phyloP scores from a whole-genome alignment of 805 yeast genomes.

The Cyberlindnera euphorbiiphila region DNA sequence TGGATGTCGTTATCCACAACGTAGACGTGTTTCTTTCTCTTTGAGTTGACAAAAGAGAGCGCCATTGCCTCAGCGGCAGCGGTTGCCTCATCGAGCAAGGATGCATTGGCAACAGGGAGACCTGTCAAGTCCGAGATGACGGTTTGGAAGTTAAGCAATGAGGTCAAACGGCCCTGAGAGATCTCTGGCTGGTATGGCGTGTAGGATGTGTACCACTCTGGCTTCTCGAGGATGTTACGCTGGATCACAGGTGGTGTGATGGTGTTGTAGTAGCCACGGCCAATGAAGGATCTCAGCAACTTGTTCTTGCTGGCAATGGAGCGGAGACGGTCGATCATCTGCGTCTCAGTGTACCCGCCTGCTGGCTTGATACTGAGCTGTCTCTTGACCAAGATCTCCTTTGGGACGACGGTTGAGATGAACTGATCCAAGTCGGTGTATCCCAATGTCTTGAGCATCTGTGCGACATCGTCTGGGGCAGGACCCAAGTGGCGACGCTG shows the following conservation, averaged over 20 bases:
- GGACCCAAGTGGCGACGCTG: constrained; percentile 91
- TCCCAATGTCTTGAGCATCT: constrained; percentile 67
- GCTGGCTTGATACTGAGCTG: constrained; percentile 62
- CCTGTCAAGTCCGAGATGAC: constrained; percentile 88
- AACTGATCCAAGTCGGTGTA: constrained; percentile 67
- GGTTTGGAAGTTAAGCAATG: constrained; percentile 90
- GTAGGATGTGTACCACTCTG: constrained; percentile 98
- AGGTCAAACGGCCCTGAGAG: constrained; percentile 92
- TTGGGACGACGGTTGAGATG: constrained; percentile 71
- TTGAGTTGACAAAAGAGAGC: constrained; percentile 61
- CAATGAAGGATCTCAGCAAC: constrained; percentile 72
- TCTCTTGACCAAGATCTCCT: constrained; percentile 65
- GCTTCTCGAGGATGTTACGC: constrained; percentile 86
- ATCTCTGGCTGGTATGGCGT: constrained; percentile 99
- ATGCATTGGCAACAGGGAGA: constrained; percentile 90
- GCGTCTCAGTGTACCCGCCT: constrained; percentile 75
- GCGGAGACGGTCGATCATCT: constrained; percentile 66
- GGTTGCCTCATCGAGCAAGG: constrained; percentile 92
- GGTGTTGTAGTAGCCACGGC: constrained; percentile 94
- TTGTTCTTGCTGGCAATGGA: constrained; percentile 73
- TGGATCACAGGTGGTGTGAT: constrained; percentile 87
- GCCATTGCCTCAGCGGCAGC: constrained; percentile 98
- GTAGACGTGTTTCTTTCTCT: constrained; percentile 64
- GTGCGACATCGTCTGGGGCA: constrained; percentile 51
- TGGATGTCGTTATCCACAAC: constrained; percentile 75